A percentile compares a stretch with the other conserved stretches of the same genome.
These are phyloP conservation scores for Trichoderma guizhouense DNA, from an alignment of 2,329 filamentous ascomycete genomes.

Conservation along the genomic window DNA sequence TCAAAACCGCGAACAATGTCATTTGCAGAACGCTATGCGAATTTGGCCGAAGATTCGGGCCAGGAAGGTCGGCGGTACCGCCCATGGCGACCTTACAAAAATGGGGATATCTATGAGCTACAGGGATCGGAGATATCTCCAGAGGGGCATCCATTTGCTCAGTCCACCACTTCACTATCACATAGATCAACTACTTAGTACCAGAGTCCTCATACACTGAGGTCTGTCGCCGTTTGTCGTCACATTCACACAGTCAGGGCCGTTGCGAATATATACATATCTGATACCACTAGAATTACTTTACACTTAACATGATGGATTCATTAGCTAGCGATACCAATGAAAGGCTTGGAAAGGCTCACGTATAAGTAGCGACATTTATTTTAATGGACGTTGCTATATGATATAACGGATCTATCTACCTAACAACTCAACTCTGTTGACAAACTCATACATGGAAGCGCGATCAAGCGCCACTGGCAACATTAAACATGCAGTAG, in stretches of 20 bases:
- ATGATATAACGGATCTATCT: background rate
- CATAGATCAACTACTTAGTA: background rate
- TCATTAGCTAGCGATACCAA: no score
- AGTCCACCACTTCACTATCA: background rate
- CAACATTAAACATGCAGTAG: background rate
- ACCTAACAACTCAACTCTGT: background rate
- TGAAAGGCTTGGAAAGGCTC: no score
- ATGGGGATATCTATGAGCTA: background rate
- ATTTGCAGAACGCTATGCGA: background rate
- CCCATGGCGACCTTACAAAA: background rate
- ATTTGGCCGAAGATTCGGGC: no score
- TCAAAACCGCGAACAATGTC: background rate
- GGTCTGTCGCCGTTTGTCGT: background rate
- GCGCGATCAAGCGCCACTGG: background rate
- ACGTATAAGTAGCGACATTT: no score
- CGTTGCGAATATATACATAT: background rate
- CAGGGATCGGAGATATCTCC: background rate
- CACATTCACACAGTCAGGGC: background rate
- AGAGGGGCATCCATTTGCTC: background rate
- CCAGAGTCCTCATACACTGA: fast-evolving
- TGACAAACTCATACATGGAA: background rate
- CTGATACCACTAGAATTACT: background rate
- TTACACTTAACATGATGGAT: background rate
- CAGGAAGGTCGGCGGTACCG: background rate
- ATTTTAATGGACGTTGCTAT: background rate